Evolutionary conservation across 164 flowering plant genomes (phyloP).

Genomic region (Annona squamosa): DNA sequence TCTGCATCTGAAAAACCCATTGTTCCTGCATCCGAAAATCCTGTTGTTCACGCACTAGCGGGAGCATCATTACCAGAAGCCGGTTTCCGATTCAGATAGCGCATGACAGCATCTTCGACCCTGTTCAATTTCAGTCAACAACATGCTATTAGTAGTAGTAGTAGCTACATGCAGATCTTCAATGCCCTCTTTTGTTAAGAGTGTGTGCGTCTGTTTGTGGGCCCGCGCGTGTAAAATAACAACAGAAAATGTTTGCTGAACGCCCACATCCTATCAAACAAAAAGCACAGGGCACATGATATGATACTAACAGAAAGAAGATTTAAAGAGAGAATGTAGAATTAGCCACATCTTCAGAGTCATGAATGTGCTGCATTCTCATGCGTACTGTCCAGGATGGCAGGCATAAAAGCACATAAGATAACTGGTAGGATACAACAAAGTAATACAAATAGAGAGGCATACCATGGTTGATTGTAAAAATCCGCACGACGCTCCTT

Average conservation of each 20-base stretch:
- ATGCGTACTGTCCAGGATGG: background rate
- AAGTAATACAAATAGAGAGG: background rate
- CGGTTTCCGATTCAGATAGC: slow-evolving; percentile 84
- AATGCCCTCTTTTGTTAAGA: too few species aligned
- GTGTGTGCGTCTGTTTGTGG: too few species aligned
- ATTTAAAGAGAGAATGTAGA: background rate
- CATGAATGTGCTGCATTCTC: background rate
- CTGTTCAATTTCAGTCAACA: slow-evolving; percentile 22
- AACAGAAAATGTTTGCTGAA: background rate
- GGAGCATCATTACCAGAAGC: slow-evolving; percentile 57
- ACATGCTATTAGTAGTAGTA: background rate
- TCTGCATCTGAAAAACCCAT: background rate
- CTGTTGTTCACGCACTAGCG: slow-evolving; percentile 41
- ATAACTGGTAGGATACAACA: background rate
- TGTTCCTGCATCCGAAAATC: background rate
- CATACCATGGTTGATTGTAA: slow-evolving; percentile 78
- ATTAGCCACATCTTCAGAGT: background rate
- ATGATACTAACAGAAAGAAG: background rate
- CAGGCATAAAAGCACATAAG: background rate
- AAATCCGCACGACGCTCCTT: slow-evolving; percentile 69
- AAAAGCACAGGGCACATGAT: background rate
- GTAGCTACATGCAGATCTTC: slow-evolving; percentile 2
- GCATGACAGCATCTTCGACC: slow-evolving; percentile 92
- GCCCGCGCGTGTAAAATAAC: too few species aligned
- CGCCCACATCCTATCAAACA: background rate